phyloP scores from a whole-genome alignment of 352 stramenopile genomes.

The Phytophthora constricta region DNA sequence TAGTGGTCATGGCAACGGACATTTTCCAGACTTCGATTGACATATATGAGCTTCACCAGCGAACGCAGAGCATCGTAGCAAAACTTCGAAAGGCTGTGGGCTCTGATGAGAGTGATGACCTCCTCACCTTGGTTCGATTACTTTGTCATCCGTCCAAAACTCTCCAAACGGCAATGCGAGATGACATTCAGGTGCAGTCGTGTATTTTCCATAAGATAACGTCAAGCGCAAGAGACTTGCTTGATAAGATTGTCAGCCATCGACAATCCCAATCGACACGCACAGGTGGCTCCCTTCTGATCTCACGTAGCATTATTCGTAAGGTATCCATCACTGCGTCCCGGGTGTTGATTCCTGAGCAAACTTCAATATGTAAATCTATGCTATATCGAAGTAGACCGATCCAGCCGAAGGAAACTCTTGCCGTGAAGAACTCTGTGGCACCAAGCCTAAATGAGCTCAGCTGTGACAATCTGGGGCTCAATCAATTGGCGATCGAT shows the following conservation, averaged over 20 bases:
- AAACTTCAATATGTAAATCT: not conserved
- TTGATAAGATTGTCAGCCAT: not conserved
- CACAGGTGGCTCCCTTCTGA: not conserved
- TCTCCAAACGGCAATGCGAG: not conserved
- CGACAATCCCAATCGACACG: not conserved
- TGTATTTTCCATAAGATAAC: conserved; percentile 13
- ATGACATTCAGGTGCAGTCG: conserved; percentile 5
- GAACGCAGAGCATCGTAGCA: conserved; percentile 7
- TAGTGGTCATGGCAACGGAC: conserved; percentile 5
- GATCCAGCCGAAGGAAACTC: not conserved
- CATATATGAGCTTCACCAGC: conserved; percentile 10
- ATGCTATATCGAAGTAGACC: not conserved
- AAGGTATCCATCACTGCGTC: no score
- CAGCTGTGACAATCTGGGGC: not conserved
- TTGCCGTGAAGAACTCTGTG: not conserved
- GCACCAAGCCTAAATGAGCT: not conserved
- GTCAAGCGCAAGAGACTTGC: not conserved
- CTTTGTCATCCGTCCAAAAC: not conserved
- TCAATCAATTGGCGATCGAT: not conserved
- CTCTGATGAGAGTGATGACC: not conserved
- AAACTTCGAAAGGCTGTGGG: not conserved
- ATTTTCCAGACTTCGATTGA: conserved; percentile 7
- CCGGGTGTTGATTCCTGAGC: not conserved
- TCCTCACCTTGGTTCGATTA: conserved; percentile 2
- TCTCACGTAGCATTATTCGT: not conserved